Evolutionary conservation across 192 early-diverging fungal species (phyloP), one percentile per base, ranked within the genome.

Genomic region (Oehlia diaphana): DNA sequence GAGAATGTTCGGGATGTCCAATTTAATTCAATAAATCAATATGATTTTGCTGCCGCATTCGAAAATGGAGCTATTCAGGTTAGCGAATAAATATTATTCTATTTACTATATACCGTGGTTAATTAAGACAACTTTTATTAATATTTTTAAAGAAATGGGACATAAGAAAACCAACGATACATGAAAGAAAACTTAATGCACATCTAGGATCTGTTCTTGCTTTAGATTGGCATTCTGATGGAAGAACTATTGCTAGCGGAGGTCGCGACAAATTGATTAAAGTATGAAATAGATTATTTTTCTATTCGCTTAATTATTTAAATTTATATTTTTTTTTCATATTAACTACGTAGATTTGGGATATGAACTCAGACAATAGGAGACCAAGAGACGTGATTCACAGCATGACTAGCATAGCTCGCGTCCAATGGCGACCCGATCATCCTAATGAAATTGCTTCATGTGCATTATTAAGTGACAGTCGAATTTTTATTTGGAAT

Each of bases 1-100:
- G 94, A 96, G 53, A 85, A 86, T 79, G 95, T 95, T 23, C 82
- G 95, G 47, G 95, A 96, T 81, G 90, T 93, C 0, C 92, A 94
- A 67, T 96, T 96, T 80, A 90, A 88, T 81, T 91, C 92, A 1
- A 73, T 86, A 4, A 82, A 82, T 64, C 66, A 80, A 28, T 82
- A 81, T 77, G 92, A 94, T 75, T 93, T 96, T 80, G 91, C 88
- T 21, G 92, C 95, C 35, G 95, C 90, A 0, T 94, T 94, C 80
- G 95, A 96, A 42, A 95, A 91, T 74, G 95, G 95, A 23, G 89
- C 83, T 13, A 86, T 93, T 37, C 92, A 93, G 86, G 92, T 92
- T 28, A 21, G 14, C 12, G 42, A 65, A 10, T 12, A 50, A 65
- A 2, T 37, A 65, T 31, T 31, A 1, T 31, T 31, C 26, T 31